These are phyloP conservation scores for Juglanconis oblonga DNA, from an alignment of 2,329 filamentous ascomycete genomes.

Conservation along the genomic window DNA sequence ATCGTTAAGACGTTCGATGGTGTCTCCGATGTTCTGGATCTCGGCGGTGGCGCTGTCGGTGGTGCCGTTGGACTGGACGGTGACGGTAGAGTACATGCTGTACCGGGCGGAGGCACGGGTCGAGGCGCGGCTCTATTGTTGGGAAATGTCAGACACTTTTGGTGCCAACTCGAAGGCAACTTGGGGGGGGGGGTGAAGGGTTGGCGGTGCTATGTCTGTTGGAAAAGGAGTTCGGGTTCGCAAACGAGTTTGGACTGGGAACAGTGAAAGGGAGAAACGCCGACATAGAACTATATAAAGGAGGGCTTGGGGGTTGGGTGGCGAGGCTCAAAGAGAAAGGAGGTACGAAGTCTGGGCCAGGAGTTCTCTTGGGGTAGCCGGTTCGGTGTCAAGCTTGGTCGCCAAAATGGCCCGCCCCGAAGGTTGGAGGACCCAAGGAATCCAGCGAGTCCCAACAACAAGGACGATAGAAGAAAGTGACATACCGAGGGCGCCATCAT, in stretches of 20 bases:
- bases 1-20: slow-evolving; percentile 85
- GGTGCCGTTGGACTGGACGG: slow-evolving; percentile 56
- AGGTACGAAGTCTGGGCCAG: too few relatives aligned
- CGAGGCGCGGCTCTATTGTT: slow-evolving; percentile 49
- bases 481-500: slow-evolving; percentile 63
- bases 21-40: slow-evolving; percentile 69
- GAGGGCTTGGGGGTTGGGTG: too few relatives aligned
- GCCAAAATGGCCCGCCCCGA: too few relatives aligned
- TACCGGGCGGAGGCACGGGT: slow-evolving; percentile 54
- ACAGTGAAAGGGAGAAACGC: not conserved
- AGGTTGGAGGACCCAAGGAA: not conserved
- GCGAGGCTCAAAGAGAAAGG: too few relatives aligned
- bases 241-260: not conserved
- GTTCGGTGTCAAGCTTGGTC: too few relatives aligned
- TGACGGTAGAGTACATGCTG: slow-evolving; percentile 60
- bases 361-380: too few relatives aligned
- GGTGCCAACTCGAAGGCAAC: not conserved
- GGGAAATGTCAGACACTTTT: slow-evolving; percentile 5
- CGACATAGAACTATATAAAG: not conserved
- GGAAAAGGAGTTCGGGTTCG: too few relatives aligned
- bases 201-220: too few relatives aligned
- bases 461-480: slow-evolving; percentile 24
- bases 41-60: slow-evolving; percentile 55
- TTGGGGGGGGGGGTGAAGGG: not conserved
- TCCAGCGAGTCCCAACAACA: not conserved